Evolutionary conservation across 2,329 filamentous ascomycete species (phyloP).

Genomic region (Calonectria hongkongensis): DNA sequence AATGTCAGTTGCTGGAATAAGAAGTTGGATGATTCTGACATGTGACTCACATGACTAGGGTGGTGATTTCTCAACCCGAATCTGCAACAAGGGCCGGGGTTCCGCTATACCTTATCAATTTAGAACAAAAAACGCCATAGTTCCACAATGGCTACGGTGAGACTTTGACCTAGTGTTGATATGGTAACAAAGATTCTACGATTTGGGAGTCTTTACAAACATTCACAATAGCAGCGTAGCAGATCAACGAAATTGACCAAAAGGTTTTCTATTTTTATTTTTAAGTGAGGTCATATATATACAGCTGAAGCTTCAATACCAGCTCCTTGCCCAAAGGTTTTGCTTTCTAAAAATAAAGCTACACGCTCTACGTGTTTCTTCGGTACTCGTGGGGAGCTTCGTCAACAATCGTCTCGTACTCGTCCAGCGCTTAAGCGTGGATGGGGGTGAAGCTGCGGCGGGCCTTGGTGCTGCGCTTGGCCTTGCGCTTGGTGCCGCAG

Average conservation of each 20-base stretch:
- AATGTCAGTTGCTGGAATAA: no score
- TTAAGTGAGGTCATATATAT: conserved; percentile 51
- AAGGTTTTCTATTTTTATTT: conserved; percentile 39
- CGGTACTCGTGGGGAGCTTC: conserved; percentile 26
- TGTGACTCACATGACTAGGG: no score
- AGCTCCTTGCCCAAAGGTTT: conserved; percentile 41
- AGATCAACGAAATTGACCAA: conserved; percentile 1
- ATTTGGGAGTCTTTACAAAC: no score
- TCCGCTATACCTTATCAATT: no score
- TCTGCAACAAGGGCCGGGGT: no score
- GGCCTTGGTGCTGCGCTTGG: conserved; percentile 47
- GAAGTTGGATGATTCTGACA: no score
- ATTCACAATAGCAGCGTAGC: no score
- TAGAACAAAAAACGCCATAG: no score
- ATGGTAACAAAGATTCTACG: no score
- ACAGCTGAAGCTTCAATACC: conserved; percentile 54
- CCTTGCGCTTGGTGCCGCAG: conserved; percentile 50
- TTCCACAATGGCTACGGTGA: no score
- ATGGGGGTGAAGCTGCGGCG: conserved; percentile 49
- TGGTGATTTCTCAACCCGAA: no score
- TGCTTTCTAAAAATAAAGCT: conserved; percentile 43
- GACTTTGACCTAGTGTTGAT: no score
- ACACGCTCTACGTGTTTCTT: conserved; percentile 47
- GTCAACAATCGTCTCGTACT: conserved; percentile 14
- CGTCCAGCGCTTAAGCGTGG: conserved; percentile 11